These are phyloP conservation scores for Phaseolus lunatus DNA, from an alignment of 306 rosid genomes.

Conservation along the genomic window DNA sequence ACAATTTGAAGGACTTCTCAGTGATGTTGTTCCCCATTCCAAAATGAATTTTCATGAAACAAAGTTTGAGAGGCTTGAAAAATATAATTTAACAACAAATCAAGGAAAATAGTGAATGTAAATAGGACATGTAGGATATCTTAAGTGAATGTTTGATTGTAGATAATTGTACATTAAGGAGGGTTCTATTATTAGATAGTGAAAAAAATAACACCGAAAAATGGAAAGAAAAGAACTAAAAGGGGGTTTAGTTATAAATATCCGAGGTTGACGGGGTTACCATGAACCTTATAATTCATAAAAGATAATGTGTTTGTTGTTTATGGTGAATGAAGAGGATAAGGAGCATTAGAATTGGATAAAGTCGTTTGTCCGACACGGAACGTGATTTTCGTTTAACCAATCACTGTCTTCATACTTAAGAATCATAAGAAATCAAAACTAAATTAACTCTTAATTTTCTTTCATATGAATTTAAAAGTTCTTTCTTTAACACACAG, in stretches of 20 bases:
- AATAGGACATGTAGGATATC: background rate
- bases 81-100: slow-evolving; percentile 3
- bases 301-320: background rate
- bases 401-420: background rate
- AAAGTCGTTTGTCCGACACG: background rate
- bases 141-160: slow-evolving; percentile 6
- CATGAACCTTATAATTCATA: slow-evolving; percentile 41
- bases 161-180: slow-evolving; percentile 22
- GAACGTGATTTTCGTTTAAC: slow-evolving; percentile 28
- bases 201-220: slow-evolving; percentile 19
- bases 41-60: slow-evolving; percentile 23
- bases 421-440: background rate
- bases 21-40: slow-evolving; percentile 2
- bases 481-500: no score
- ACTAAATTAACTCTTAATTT: background rate
- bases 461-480: no score
- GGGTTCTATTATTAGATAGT: slow-evolving; percentile 36
- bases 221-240: slow-evolving; percentile 26
- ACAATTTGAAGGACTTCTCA: slow-evolving; percentile 17
- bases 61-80: background rate
- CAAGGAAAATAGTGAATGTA: slow-evolving; percentile 1
- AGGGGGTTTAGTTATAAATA: slow-evolving; percentile 32
- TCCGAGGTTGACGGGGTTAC: slow-evolving; percentile 74
- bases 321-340: background rate
- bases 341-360: slow-evolving; percentile 9